A percentile compares a stretch with the other conserved stretches of the same genome.
Evolutionary conservation across 2,329 filamentous ascomycete species (phyloP).

Genomic region (Lasiodiplodia hormozganensis): DNA sequence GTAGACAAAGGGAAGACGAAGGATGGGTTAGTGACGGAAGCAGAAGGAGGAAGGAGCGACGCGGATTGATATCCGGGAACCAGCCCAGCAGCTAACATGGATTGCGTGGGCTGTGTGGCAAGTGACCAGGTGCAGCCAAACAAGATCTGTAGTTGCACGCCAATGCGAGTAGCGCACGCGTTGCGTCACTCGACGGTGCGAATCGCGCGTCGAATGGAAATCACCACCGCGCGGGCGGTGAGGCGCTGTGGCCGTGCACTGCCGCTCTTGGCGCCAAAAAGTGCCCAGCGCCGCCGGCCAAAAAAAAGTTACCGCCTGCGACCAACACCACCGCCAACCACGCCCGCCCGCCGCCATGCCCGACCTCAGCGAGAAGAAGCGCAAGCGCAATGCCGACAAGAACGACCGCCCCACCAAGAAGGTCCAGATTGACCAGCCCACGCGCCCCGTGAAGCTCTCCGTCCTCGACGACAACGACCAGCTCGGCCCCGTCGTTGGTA

Average conservation of each 20-base stretch:
- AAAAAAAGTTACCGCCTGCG: constrained; percentile 21
- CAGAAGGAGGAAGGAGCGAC: background rate
- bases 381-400: constrained; percentile 44
- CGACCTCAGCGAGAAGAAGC: constrained; percentile 42
- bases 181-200: constrained; percentile 10
- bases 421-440: constrained; percentile 47
- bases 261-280: constrained; percentile 3
- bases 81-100: constrained; percentile 10
- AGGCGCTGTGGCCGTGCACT: background rate
- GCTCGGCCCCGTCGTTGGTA: constrained; percentile 59
- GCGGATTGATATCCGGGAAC: constrained; percentile 2
- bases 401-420: constrained; percentile 51
- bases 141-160: constrained; percentile 25
- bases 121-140: background rate
- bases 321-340: background rate
- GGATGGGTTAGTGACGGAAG: background rate
- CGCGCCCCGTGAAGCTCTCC: constrained; percentile 50
- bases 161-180: constrained; percentile 2
- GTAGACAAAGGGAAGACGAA: background rate
- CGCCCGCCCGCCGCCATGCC: constrained; percentile 35
- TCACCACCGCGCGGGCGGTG: background rate
- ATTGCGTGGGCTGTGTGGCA: background rate
- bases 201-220: constrained; percentile 1
- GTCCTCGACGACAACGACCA: constrained; percentile 56
- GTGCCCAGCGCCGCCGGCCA: background rate